Percentiles rank a stretch among this genome's conserved stretches.
Evolutionary conservation across 2,329 filamentous ascomycete species (phyloP).

Genomic region (Mycosphaerelloides madeirae): DNA sequence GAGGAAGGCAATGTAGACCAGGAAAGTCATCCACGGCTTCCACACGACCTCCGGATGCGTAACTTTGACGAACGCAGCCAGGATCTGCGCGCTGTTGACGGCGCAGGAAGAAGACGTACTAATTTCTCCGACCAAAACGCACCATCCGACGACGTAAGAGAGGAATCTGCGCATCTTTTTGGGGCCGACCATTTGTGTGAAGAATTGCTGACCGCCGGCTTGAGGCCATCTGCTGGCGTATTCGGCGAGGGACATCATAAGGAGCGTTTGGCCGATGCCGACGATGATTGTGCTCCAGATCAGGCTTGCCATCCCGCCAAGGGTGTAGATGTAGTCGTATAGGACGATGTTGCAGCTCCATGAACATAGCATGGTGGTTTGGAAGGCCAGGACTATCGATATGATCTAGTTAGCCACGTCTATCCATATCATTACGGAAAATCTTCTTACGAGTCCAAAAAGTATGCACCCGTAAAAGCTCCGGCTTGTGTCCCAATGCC

Average conservation of each 20-base stretch:
- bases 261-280: slow-evolving; percentile 6
- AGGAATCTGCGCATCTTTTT: slow-evolving; percentile 17
- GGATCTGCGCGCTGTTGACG: slow-evolving; percentile 29
- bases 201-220: slow-evolving; percentile 6
- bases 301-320: slow-evolving; percentile 1
- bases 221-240: slow-evolving; percentile 6
- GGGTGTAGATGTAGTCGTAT: slow-evolving; percentile 7
- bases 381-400: neutral
- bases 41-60: slow-evolving; percentile 3
- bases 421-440: no score
- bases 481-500: slow-evolving; percentile 1
- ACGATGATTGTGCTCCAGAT: slow-evolving; percentile 6
- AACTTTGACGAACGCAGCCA: slow-evolving; percentile 19
- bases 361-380: slow-evolving; percentile 3
- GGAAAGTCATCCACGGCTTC: slow-evolving; percentile 3
- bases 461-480: neutral
- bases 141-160: slow-evolving; percentile 28
- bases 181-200: slow-evolving; percentile 15
- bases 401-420: neutral
- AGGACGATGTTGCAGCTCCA: slow-evolving; percentile 8
- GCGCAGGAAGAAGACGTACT: slow-evolving; percentile 3
- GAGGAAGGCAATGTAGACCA: slow-evolving; percentile 24
- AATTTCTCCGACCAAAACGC: slow-evolving; percentile 3
- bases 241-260: slow-evolving; percentile 6
- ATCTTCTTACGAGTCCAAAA: slow-evolving; percentile 2